These are phyloP conservation scores for Heliamphora exappendiculata DNA, from an alignment of 148 eudicot species.

Conservation along the genomic window DNA sequence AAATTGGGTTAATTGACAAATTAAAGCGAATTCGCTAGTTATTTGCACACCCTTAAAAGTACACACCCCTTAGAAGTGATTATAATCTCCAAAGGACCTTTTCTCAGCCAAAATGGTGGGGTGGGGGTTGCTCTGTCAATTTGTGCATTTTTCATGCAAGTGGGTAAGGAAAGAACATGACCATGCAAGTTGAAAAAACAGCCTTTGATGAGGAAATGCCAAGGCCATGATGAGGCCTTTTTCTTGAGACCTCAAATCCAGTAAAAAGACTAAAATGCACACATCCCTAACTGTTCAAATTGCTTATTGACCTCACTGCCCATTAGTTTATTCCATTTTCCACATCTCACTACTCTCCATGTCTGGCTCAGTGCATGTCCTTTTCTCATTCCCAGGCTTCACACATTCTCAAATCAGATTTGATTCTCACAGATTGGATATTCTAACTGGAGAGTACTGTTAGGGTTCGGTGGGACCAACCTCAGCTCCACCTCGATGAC, in stretches of 20 bases:
- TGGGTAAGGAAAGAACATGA: not conserved
- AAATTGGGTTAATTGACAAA: no score
- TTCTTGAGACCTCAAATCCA: not conserved
- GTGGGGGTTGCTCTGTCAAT: not conserved
- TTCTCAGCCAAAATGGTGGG: not conserved
- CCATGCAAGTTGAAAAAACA: not conserved
- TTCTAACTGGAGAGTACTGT: not conserved
- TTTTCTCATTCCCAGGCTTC: not conserved
- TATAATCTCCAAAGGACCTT: not conserved
- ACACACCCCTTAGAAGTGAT: no score
- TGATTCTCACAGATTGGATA: not conserved
- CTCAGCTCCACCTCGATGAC: no score
- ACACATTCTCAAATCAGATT: not conserved
- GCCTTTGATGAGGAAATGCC: not conserved
- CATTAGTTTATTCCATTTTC: not conserved
- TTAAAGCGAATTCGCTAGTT: no score
- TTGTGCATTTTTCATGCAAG: not conserved
- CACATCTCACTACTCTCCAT: not conserved
- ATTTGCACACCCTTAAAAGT: no score
- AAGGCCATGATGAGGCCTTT: not conserved
- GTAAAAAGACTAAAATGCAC: not conserved
- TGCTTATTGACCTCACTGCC: not conserved
- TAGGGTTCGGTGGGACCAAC: no score
- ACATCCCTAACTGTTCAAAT: not conserved
- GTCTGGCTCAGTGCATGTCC: constrained; percentile 4